Evolutionary conservation across 345 rosid species (phyloP).

Genomic region (Viola odorata): DNA sequence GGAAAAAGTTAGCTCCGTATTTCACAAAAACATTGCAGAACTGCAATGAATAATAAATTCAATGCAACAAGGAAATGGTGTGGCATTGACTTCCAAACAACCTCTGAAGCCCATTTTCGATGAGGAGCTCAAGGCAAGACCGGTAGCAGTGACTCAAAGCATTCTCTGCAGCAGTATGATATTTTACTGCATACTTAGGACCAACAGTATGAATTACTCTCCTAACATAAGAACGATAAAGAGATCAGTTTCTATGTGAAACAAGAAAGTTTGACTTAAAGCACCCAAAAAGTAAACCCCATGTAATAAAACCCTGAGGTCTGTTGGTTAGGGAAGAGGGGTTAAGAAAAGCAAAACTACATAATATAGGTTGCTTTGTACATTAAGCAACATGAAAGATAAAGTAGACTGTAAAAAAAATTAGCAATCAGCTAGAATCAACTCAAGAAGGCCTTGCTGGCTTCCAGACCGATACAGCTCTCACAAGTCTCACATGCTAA

Average conservation of each 20-base stretch:
- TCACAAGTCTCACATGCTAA: too few species aligned
- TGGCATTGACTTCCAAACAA: constrained; percentile 25
- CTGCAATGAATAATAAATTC: not conserved
- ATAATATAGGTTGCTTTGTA: not conserved
- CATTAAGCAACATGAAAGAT: not conserved
- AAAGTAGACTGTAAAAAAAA: not conserved
- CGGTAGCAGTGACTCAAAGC: constrained; percentile 98
- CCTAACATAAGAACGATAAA: constrained; percentile 6
- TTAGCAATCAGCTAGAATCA: too few species aligned
- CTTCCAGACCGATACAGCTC: too few species aligned
- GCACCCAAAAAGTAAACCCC: not conserved
- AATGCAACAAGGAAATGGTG: constrained; percentile 7
- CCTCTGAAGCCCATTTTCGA: constrained; percentile 86
- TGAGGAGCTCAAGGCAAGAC: constrained; percentile 89
- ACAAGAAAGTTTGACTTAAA: not conserved
- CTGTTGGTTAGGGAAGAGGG: not conserved
- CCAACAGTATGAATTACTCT: constrained; percentile 84
- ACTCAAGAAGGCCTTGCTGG: too few species aligned
- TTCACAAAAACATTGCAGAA: not conserved
- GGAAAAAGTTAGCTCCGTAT: constrained; percentile 19
- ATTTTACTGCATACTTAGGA: constrained; percentile 92
- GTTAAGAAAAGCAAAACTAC: not conserved
- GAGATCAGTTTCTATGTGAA: not conserved
- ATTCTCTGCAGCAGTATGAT: constrained; percentile 98
- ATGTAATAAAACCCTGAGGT: not conserved